These are phyloP conservation scores for Candida pseudocylindracea DNA, from an alignment of 1,139 yeast species.

Conservation along the genomic window DNA sequence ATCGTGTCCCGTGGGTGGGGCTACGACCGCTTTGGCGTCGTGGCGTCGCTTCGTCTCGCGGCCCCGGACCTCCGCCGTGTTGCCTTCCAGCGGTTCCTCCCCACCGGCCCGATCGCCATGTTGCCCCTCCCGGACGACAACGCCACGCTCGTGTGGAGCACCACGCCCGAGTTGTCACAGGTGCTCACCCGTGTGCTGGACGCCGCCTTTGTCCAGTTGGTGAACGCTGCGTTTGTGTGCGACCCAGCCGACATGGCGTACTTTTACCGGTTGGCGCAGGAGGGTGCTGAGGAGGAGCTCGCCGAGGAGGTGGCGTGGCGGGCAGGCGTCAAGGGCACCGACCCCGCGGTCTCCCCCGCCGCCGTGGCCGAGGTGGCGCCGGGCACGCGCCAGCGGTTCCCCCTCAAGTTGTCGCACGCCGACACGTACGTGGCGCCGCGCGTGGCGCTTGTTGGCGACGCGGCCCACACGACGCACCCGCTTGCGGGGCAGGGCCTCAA, in stretches of 20 bases:
- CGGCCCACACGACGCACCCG: constrained; percentile 96
- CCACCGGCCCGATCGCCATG: constrained; percentile 85
- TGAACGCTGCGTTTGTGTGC: constrained; percentile 72
- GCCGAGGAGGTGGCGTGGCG: constrained; percentile 60
- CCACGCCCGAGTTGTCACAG: constrained; percentile 55
- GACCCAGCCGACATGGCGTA: constrained; percentile 22
- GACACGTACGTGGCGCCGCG: constrained; percentile 72
- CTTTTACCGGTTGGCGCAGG: constrained; percentile 11
- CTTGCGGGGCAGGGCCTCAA: constrained; percentile 95
- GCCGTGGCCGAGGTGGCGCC: constrained; percentile 34
- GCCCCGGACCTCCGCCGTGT: constrained; percentile 45
- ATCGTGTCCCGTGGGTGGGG: constrained; percentile 87
- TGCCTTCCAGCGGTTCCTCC: constrained; percentile 89
- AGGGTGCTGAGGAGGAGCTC: constrained; percentile 24
- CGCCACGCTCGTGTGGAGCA: constrained; percentile 88
- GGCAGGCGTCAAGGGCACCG: constrained; percentile 14
- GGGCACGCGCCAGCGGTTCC: constrained; percentile 69
- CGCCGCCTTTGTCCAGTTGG: constrained; percentile 40
- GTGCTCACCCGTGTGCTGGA: constrained; percentile 35
- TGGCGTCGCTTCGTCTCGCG: constrained; percentile 61
- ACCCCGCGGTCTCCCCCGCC: constrained; percentile 32
- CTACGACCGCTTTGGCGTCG: constrained; percentile 74
- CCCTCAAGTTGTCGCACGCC: constrained; percentile 74
- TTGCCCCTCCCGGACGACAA: constrained; percentile 71
- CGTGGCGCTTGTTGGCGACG: constrained; percentile 87